Conservation (phyloP, 495 filamentous ascomycete genomes). For the Clohesyomyces aquaticus region DNA sequence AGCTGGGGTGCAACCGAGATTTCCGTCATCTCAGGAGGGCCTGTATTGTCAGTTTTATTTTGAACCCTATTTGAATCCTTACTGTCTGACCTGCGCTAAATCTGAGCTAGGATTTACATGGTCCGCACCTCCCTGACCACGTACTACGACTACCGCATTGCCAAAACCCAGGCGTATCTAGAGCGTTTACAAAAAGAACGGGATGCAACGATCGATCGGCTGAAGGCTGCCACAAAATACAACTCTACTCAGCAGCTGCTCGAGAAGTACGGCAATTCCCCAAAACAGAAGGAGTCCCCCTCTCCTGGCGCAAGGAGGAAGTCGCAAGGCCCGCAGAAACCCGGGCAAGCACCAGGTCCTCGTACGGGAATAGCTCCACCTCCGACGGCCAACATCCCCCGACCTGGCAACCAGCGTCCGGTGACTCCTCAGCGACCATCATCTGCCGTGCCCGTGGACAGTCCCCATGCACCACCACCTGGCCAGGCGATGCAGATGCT, state of each 20-base stretch:
- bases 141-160: constrained; percentile 84
- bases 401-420: constrained; percentile 38
- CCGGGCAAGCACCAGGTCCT: constrained; percentile 35
- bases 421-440: constrained; percentile 32
- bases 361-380: constrained; percentile 71
- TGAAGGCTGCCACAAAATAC: constrained; percentile 93
- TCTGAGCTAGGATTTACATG: constrained; percentile 63
- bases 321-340: constrained; percentile 37
- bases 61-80: too few relatives aligned
- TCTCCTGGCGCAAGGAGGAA: constrained; percentile 50
- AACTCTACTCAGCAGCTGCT: constrained; percentile 91
- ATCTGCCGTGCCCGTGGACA: constrained; percentile 19
- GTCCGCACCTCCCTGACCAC: constrained; percentile 61
- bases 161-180: constrained; percentile 65
- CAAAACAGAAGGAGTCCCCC: constrained; percentile 26
- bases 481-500: constrained; percentile 8
- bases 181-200: constrained; percentile 76
- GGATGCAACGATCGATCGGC: constrained; percentile 84
- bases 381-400: constrained; percentile 82
- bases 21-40: constrained; percentile 75
- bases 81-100: background rate
- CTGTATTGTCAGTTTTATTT: constrained; percentile 72
- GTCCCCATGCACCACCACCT: too few relatives aligned
- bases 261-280: constrained; percentile 76
- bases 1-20: constrained; percentile 76